Conservation (phyloP, 352 stramenopile genomes). For the Phytophthora podocarpi region DNA sequence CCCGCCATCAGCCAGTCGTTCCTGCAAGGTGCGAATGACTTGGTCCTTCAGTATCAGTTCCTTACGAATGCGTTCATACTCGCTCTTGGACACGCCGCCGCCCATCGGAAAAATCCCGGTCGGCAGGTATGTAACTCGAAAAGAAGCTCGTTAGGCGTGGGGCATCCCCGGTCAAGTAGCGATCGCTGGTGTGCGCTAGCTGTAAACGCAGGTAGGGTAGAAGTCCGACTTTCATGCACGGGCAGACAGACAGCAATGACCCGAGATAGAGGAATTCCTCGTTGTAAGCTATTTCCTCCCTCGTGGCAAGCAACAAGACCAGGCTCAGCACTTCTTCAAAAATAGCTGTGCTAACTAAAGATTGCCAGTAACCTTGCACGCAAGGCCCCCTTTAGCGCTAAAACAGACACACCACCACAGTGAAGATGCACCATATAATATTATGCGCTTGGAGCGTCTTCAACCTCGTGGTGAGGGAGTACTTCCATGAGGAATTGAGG, state of each 20-base stretch:
- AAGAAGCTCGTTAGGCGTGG: constrained; percentile 13
- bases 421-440: too few relatives aligned
- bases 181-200: too few relatives aligned
- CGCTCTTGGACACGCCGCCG: constrained; percentile 69
- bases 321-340: constrained; percentile 12
- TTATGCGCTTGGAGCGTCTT: too few relatives aligned
- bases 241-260: background rate
- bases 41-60: constrained; percentile 74
- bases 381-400: background rate
- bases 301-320: background rate
- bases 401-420: too few relatives aligned
- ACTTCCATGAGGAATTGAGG: too few relatives aligned
- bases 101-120: constrained; percentile 44
- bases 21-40: constrained; percentile 67
- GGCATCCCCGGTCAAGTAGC: constrained; percentile 25
- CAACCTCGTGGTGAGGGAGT: too few relatives aligned
- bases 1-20: constrained; percentile 47
- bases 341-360: constrained; percentile 33
- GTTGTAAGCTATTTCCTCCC: constrained; percentile 12
- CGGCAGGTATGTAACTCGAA: constrained; percentile 4
- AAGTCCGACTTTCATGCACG: background rate
- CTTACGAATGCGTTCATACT: constrained; percentile 77
- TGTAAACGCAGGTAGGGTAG: too few relatives aligned
- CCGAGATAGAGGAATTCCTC: constrained; percentile 5
- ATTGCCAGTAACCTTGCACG: too few relatives aligned